Base-by-base conservation (phyloP, 352 stramenopile species). In the Phytopythium montanum region DNA sequence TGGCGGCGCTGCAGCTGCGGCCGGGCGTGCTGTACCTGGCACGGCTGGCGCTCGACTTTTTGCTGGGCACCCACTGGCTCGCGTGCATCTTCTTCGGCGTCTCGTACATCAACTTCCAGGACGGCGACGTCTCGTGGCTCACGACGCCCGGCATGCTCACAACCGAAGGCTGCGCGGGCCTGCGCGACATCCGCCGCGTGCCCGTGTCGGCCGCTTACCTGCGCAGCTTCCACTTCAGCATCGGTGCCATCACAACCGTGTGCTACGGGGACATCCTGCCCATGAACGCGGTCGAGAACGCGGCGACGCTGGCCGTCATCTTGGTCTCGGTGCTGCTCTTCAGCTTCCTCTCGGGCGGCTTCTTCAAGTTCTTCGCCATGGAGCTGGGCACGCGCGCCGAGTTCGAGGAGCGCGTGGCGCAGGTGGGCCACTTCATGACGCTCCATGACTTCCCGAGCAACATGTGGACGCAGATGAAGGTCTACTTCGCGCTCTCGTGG, bases 201-300 rank as follows among this genome's bases (percentile, higher is more conserved):
- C 56, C 81, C 2, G 33, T 85, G 5, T 13, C 59, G 2, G 51
- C 72, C 10, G 64, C 69, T 10, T 90, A 88, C 44, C 39, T 78
- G 23, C 81, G 81, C 12, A 79, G 72, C 39, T 79, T 75, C 16
- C 75, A 90, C 60, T 90, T 87, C 48, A 88, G 81, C 48, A 89
- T 90, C 31, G 79, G 79, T 5, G 81, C 81, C n/a, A 87, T 89
- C 60, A 90, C 79, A 26, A 90, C 81, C 0, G 81, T 90, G 1
- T 90, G 66, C 39, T 90, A 90, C 57, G 79, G 79, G 0, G 81
- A 90, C 54, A 90, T 90, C 41, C 52, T 78, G 2, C 81, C 81
- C 21, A 68, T 81, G 68, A 90, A 90, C 54, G 76, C 75, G 3
- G 62, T 66, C 25, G 81, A 93, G 66, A 90, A 70, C 33, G 38